Conservation (phyloP, 352 stramenopile species). For the Aphanomyces euteiches region DNA sequence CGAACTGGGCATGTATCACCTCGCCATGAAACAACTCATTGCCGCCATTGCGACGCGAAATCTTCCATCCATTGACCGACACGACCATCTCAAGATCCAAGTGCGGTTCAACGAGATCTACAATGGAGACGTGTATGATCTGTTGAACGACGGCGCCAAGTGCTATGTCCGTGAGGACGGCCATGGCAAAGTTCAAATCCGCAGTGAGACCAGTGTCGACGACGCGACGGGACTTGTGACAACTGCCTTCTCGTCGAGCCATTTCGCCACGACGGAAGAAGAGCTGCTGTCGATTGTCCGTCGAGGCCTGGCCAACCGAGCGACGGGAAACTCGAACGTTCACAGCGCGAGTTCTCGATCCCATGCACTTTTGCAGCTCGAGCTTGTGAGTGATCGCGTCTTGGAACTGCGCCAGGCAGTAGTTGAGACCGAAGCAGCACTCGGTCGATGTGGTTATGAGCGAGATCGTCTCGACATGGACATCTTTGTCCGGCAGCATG, state of each 20-base stretch:
- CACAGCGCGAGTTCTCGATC: slow-evolving; percentile 49
- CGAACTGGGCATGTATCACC: slow-evolving; percentile 44
- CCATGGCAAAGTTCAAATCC: slow-evolving; percentile 46
- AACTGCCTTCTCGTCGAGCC: slow-evolving; percentile 40
- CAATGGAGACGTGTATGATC: slow-evolving; percentile 54
- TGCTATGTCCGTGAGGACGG: slow-evolving; percentile 52
- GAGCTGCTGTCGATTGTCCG: slow-evolving; percentile 36
- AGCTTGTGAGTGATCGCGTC: slow-evolving; percentile 45
- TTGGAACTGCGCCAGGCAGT: slow-evolving; percentile 37
- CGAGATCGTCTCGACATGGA: slow-evolving; percentile 36
- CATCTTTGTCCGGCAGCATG: slow-evolving; percentile 33
- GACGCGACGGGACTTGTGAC: slow-evolving; percentile 43
- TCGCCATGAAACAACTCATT: slow-evolving; percentile 43
- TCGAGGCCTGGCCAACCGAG: slow-evolving; percentile 31
- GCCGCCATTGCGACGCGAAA: slow-evolving; percentile 6
- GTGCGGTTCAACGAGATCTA: slow-evolving; percentile 57
- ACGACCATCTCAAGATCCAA: slow-evolving; percentile 38
- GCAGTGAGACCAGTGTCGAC: slow-evolving; percentile 46
- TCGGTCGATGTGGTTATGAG: slow-evolving; percentile 44
- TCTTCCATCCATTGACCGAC: neutral
- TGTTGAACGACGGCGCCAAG: slow-evolving; percentile 43
- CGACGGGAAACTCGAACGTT: slow-evolving; percentile 49
- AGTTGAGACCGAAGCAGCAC: slow-evolving; percentile 34
- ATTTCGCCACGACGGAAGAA: slow-evolving; percentile 33
- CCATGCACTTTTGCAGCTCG: slow-evolving; percentile 49